Evolutionary conservation across 441 rosid species (phyloP), one percentile per base, ranked within the genome.

Genomic region (Syzygium malaccense): DNA sequence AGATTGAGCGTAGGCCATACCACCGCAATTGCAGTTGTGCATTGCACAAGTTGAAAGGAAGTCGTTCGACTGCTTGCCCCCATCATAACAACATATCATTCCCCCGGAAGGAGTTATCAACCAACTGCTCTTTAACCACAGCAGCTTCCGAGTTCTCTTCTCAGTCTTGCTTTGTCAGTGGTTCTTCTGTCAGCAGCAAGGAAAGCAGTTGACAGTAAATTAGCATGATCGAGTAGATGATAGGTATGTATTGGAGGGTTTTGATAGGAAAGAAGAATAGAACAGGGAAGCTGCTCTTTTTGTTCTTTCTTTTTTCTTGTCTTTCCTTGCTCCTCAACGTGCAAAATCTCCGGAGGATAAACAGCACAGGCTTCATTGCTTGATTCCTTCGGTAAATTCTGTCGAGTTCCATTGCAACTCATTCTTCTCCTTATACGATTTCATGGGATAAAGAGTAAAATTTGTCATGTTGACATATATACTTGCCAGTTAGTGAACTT

Each of bases 81-180:
- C 48, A 62, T 41, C 53, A 62, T 19, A n/a, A 62, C 80, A 86
- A 13, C 45, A 6, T 86, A 26, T 86, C 80, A 45, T 86, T 58
- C 23, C 87, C 32, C 30, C 4, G 23, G 87, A 45, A 86, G 14
- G 58, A 86, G 54, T 23, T 41, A 9, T n/a, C 60, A 9, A 6
- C 20, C 57, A 53, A n/a, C 41, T 54, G 15, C 54, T 49, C 55
- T 48, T 54, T 54, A 7, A 30, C 37, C 86, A 3, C 86, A 26
- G 37, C 48, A 18, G 49, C 90, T 87, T 87, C 91, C 87, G 41
- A 56, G 14, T 84, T 84, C 84, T 86, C 88, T 86, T 87, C 89
- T 88, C 87, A 54, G 18, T 58, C 90, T 86, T 89, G 85, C 80
- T 20, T 88, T 89, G 58, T 54, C 30, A 7, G 53, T 25, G 49